Conservation (phyloP, 768 basidiomycete genomes). For the Tricholoma matsutake region DNA sequence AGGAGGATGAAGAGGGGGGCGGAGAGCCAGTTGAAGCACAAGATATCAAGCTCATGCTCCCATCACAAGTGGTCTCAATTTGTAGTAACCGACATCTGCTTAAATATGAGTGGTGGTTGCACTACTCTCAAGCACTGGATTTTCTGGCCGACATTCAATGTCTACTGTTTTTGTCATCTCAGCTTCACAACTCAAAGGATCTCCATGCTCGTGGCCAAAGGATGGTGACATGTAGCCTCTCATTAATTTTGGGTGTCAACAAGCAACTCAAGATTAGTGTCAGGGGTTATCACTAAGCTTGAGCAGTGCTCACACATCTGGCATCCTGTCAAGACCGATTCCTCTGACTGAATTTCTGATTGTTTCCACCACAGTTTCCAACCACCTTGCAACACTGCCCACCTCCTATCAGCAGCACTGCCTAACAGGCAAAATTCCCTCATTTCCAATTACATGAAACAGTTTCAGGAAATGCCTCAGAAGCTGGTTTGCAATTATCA, state of each 20-base stretch:
- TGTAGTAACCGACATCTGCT: background rate
- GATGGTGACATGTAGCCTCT: too few species aligned
- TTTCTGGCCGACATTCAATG: background rate
- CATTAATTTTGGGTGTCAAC: background rate
- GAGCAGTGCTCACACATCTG: background rate
- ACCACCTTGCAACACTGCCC: too few species aligned
- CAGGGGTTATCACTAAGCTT: background rate
- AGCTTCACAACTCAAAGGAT: background rate
- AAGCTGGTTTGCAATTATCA: too few species aligned
- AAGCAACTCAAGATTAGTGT: background rate
- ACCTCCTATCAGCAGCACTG: too few species aligned
- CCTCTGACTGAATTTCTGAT: too few species aligned
- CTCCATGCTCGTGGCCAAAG: background rate
- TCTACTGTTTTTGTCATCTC: constrained; percentile 9
- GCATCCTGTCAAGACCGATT: too few species aligned
- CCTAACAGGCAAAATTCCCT: too few species aligned
- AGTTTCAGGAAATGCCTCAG: too few species aligned
- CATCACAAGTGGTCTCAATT: background rate
- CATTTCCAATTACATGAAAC: too few species aligned
- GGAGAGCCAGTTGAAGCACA: background rate
- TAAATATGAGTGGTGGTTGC: constrained; percentile 11
- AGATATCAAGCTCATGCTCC: background rate
- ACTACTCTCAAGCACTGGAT: background rate
- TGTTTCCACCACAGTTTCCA: too few species aligned
- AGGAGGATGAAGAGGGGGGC: background rate